Conservation (phyloP, 768 basidiomycete genomes). For the Kwoniella mangroviensis region DNA sequence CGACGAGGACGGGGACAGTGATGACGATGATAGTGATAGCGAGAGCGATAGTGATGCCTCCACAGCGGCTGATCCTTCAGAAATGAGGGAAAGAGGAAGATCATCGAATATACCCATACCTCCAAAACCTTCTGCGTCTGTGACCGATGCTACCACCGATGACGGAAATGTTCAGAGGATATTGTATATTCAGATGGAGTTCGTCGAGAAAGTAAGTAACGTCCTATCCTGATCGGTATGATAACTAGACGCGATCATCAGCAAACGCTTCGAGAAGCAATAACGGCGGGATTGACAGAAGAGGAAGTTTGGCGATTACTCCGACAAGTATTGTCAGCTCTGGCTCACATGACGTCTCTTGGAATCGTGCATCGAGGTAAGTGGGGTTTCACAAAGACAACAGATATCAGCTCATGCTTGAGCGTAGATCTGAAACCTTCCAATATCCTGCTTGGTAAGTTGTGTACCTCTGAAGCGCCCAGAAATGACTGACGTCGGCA, state of each 20-base stretch:
- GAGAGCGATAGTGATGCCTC: conserved; percentile 23
- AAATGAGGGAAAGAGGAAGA: conserved; percentile 24
- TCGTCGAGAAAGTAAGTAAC: conserved; percentile 49
- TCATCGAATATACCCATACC: conserved; percentile 9
- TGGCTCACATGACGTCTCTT: conserved; percentile 83
- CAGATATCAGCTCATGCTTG: background rate
- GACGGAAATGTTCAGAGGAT: conserved; percentile 61
- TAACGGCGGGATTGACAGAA: conserved; percentile 71
- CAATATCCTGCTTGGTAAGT: conserved; percentile 88
- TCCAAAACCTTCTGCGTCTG: conserved; percentile 31
- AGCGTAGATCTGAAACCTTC: conserved; percentile 80
- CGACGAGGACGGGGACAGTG: conserved; percentile 57
- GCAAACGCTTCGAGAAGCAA: conserved; percentile 84
- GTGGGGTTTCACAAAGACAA: background rate
- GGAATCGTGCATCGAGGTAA: conserved; percentile 70
- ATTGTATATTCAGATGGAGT: conserved; percentile 90
- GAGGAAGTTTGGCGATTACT: conserved; percentile 89
- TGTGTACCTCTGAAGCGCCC: background rate
- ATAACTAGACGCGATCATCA: conserved; percentile 42
- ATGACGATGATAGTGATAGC: conserved; percentile 28
- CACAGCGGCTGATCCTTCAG: conserved; percentile 34
- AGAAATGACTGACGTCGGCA: background rate
- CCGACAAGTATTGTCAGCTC: conserved; percentile 84
- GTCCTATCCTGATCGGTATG: background rate
- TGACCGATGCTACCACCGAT: conserved; percentile 41